Base-by-base conservation (phyloP, 1,284 basidiomycete species). In the Melampsora americana region DNA sequence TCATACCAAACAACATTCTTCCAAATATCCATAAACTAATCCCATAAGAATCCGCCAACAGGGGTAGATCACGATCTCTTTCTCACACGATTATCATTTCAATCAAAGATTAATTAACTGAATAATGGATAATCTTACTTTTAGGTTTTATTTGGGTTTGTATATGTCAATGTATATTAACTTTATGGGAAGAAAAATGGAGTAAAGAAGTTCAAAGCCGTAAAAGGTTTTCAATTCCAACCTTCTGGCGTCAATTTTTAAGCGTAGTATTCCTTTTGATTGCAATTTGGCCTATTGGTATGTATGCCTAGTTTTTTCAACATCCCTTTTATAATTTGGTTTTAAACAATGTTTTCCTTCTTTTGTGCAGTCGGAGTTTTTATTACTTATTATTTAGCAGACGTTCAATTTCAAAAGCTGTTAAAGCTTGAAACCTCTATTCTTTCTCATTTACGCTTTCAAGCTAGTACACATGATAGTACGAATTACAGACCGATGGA, bases 141-240 rank as follows among this genome's bases (percentile, higher is more conserved):
- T 26, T 23, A 73, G 70, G 60, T 23, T 73, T 65, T 28, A 64
- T 73, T 50, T 73, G 70, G 70, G 70, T 73, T 39, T 73, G 70
- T 48, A 35, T 62, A 39, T 73, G 70, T 48, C 70, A 73, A 66
- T 73, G 70, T 28, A 16, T 73, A 28, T 65, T 62, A 18, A 66
- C 60, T 50, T 66, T 64, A 20, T 73, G 70, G 70, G 62, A 73
- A 28, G 62, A 73, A 14, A 48, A 35, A 32, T 66, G 62, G 62
- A 48, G 53, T 42, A 59, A 60, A 46, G 35, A 44, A 1, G 20
- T 44, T 23, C 44, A 42, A 44, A 6, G 12, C 11, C 39, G 39
- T 9, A 42, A 1, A 5, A 42, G 12, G 1, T 42, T 6, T 6
- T 42, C 39, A 11, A 1, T 42, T 1, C 39, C 39, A 9, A 56